A percentile compares a stretch with the other conserved stretches of the same genome.
These are phyloP conservation scores for Globisporangium yorkense DNA, from an alignment of 352 stramenopile genomes.

Conservation along the genomic window DNA sequence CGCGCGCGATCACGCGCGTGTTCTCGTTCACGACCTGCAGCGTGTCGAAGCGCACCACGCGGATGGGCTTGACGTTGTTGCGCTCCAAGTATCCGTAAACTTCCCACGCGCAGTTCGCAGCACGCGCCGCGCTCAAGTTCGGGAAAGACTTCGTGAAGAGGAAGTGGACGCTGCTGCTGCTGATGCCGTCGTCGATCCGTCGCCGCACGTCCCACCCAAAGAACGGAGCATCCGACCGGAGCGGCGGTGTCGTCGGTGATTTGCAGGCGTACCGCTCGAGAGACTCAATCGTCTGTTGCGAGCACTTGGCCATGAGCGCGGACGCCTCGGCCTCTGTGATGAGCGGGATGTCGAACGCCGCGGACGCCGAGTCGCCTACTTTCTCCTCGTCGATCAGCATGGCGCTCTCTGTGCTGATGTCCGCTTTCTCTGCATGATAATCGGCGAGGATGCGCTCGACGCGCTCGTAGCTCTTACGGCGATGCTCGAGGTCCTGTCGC, in stretches of 20 bases:
- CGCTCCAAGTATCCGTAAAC: constrained; percentile 24
- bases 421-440: constrained; percentile 31
- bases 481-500: constrained; percentile 25
- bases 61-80: constrained; percentile 28
- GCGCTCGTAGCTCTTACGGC: constrained; percentile 31
- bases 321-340: constrained; percentile 25
- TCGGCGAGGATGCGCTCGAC: constrained; percentile 37
- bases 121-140: constrained; percentile 19
- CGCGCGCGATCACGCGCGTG: constrained; percentile 26
- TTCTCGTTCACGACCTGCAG: constrained; percentile 37
- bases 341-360: constrained; percentile 7
- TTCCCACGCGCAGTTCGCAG: constrained; percentile 23
- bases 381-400: background rate
- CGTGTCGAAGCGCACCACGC: constrained; percentile 32
- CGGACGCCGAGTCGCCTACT: background rate
- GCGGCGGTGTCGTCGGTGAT: background rate
- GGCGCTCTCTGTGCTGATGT: background rate
- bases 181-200: constrained; percentile 20
- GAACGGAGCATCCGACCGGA: constrained; percentile 14
- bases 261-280: constrained; percentile 13
- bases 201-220: constrained; percentile 37
- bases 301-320: constrained; percentile 25
- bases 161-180: constrained; percentile 26
- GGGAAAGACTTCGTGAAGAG: constrained; percentile 28
- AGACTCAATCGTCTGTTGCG: constrained; percentile 14